Percentiles rank a stretch among this genome's conserved stretches.
Evolutionary conservation across 2,329 filamentous ascomycete species (phyloP).

Genomic region (Dactylonectria macrodidyma): DNA sequence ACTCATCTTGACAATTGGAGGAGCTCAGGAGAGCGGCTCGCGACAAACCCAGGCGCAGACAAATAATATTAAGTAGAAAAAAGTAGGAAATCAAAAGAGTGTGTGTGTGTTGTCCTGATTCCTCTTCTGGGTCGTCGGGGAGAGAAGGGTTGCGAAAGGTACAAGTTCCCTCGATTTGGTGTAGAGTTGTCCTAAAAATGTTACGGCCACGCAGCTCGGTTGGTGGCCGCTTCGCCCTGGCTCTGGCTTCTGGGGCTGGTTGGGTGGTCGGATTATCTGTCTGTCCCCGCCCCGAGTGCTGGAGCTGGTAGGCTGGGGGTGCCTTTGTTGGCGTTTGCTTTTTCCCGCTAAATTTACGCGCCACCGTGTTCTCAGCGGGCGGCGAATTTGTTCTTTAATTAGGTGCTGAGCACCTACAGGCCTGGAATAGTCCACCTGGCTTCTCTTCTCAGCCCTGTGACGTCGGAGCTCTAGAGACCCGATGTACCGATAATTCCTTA

Average conservation of each 20-base stretch:
- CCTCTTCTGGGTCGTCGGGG: neutral
- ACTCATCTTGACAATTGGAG: slow-evolving; percentile 75
- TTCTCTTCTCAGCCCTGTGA: slow-evolving; percentile 14
- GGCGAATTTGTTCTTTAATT: slow-evolving; percentile 10
- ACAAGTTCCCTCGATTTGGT: slow-evolving; percentile 33
- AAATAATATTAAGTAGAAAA: slow-evolving; percentile 25
- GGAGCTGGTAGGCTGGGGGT: neutral
- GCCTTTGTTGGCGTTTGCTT: slow-evolving; percentile 19
- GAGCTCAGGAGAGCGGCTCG: slow-evolving; percentile 54
- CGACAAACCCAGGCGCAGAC: slow-evolving; percentile 15
- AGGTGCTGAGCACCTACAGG: too few species aligned
- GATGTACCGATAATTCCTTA: neutral
- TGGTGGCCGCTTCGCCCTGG: slow-evolving; percentile 2
- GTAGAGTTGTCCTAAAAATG: slow-evolving; percentile 46
- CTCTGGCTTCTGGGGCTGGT: too few species aligned
- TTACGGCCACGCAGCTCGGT: slow-evolving; percentile 51
- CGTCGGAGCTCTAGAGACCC: neutral
- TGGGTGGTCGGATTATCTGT: slow-evolving; percentile 53
- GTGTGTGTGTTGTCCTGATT: slow-evolving; percentile 16
- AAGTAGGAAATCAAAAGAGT: slow-evolving; percentile 20
- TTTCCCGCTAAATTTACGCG: slow-evolving; percentile 40
- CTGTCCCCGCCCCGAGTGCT: slow-evolving; percentile 40
- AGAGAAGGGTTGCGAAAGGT: slow-evolving; percentile 21
- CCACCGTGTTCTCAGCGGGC: slow-evolving; percentile 54
- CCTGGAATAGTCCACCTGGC: neutral